Conservation (phyloP, 2,329 filamentous ascomycete species). For the Zymoseptoria passerinii region DNA sequence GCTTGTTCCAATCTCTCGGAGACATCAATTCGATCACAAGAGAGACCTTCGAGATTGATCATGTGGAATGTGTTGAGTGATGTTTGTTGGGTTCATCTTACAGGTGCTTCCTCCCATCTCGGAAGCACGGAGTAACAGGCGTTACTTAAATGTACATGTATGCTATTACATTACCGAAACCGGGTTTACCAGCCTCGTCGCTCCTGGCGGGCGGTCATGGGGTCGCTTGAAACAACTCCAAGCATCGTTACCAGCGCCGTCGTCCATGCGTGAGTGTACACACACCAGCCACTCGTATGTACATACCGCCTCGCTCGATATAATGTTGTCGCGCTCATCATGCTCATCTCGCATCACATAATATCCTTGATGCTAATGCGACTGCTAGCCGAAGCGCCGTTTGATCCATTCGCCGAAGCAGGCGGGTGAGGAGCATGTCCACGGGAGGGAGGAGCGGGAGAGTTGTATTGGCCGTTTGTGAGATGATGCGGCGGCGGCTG, state of each 20-base stretch:
- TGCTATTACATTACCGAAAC: not conserved
- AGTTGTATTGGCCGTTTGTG: slow-evolving; percentile 7
- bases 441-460: slow-evolving; percentile 11
- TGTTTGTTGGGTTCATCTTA: too few relatives aligned
- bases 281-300: not conserved
- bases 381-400: slow-evolving; percentile 15
- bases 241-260: too few relatives aligned
- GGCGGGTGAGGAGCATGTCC: slow-evolving; percentile 5
- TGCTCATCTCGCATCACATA: slow-evolving; percentile 19
- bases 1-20: not conserved
- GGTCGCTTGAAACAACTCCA: not conserved
- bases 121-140: not conserved
- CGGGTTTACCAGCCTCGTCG: too few relatives aligned
- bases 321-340: not conserved
- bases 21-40: too few relatives aligned
- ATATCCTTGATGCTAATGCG: slow-evolving; percentile 33
- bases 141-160: not conserved
- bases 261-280: too few relatives aligned
- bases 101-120: too few relatives aligned
- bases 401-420: slow-evolving; percentile 10
- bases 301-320: not conserved
- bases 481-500: slow-evolving; percentile 14
- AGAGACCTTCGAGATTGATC: too few relatives aligned
- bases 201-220: not conserved
- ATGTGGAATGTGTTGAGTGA: too few relatives aligned